Conservation (phyloP, 768 basidiomycete genomes). For the Hygrocybe punicea region DNA sequence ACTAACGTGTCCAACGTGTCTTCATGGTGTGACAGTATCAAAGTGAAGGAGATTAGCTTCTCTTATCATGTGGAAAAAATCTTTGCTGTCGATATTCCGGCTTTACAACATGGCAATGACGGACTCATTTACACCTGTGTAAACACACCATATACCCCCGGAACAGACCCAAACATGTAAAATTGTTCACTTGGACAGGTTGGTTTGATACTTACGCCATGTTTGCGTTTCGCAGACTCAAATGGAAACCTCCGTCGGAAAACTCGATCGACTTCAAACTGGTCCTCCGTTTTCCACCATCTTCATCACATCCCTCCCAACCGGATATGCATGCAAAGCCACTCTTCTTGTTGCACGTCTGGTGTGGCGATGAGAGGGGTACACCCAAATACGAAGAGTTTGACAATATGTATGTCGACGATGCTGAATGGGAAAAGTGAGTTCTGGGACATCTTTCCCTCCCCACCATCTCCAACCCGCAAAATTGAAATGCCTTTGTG, state of each 20-base stretch:
- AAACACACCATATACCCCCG: slow-evolving; percentile 75
- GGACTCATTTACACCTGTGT: slow-evolving; percentile 96
- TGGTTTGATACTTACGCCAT: slow-evolving; percentile 8
- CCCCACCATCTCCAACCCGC: not conserved
- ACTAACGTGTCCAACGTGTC: slow-evolving; percentile 12
- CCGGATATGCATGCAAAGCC: slow-evolving; percentile 87
- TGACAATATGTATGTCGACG: slow-evolving; percentile 80
- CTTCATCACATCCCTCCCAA: slow-evolving; percentile 44
- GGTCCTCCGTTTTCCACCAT: slow-evolving; percentile 86
- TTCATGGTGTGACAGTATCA: slow-evolving; percentile 50
- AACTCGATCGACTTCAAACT: slow-evolving; percentile 98
- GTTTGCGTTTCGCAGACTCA: slow-evolving; percentile 54
- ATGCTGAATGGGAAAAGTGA: slow-evolving; percentile 91
- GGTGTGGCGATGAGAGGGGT: slow-evolving; percentile 65
- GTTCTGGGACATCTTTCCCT: slow-evolving; percentile 27
- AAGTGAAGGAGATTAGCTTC: slow-evolving; percentile 80
- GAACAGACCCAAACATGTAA: slow-evolving; percentile 87
- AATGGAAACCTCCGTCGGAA: slow-evolving; percentile 98
- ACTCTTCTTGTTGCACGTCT: slow-evolving; percentile 76
- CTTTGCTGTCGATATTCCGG: slow-evolving; percentile 77
- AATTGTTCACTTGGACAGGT: slow-evolving; percentile 21
- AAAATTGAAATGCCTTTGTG: not conserved
- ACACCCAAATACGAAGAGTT: slow-evolving; percentile 71
- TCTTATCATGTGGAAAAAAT: slow-evolving; percentile 89
- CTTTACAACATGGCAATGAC: slow-evolving; percentile 87